phyloP scores from a whole-genome alignment of 768 basidiomycete genomes.

The Macrolepiota fuliginosa region DNA sequence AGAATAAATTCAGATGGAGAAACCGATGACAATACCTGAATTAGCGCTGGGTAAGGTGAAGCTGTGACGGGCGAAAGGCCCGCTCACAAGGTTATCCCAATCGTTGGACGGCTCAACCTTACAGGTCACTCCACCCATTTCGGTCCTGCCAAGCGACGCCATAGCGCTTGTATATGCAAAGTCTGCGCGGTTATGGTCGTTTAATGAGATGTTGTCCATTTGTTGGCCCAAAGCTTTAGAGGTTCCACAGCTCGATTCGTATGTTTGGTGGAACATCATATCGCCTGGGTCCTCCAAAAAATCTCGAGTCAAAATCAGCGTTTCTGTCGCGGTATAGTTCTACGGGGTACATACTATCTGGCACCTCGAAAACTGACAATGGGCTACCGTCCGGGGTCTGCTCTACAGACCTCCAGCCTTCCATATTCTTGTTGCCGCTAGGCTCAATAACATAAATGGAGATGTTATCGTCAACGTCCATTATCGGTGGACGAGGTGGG shows the following conservation, averaged over 20 bases:
- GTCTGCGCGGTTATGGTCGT: background rate
- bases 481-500: background rate
- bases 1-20: background rate
- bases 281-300: background rate
- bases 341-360: background rate
- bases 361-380: background rate
- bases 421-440: background rate
- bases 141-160: too few species aligned
- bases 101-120: background rate
- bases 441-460: background rate
- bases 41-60: background rate
- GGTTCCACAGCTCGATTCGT: background rate
- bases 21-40: background rate
- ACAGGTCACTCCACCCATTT: background rate
- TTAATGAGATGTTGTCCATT: background rate
- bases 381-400: background rate
- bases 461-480: conserved; percentile 1
- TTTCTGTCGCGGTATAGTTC: background rate
- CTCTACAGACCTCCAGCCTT: background rate
- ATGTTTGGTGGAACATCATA: background rate
- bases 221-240: background rate
- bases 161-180: background rate
- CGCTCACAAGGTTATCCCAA: background rate
- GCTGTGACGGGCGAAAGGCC: background rate
- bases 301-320: background rate